These are phyloP conservation scores for Vitis vinifera DNA, from an alignment of 164 flowering plant genomes.

Conservation along the genomic window ASM3070453v1 NC_081814.1:5816001-5816500, in stretches of 20 bases:
- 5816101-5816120: constrained; percentile 28
- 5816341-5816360: no score
- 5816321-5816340: no score
- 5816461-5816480: no score
- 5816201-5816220: constrained; percentile 40
- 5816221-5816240: constrained; percentile 27
- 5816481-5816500: no score
- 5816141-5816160: constrained; percentile 23
- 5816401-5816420: no score
- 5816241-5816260: constrained; percentile 30
- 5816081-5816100: constrained; percentile 35
- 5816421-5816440: no score
- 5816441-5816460: no score
- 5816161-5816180: constrained; percentile 27
- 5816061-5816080: constrained; percentile 27
- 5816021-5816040: constrained; percentile 16
- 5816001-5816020: no score
- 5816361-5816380: no score
- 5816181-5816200: constrained; percentile 34
- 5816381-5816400: no score
- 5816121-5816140: constrained; percentile 26
- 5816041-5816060: constrained; percentile 21
- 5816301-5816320: no score
- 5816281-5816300: no score
- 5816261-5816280: constrained; percentile 6